Base-by-base conservation (phyloP, 768 basidiomycete genomes). In the Tylopilus vinaceipallidus region DNA sequence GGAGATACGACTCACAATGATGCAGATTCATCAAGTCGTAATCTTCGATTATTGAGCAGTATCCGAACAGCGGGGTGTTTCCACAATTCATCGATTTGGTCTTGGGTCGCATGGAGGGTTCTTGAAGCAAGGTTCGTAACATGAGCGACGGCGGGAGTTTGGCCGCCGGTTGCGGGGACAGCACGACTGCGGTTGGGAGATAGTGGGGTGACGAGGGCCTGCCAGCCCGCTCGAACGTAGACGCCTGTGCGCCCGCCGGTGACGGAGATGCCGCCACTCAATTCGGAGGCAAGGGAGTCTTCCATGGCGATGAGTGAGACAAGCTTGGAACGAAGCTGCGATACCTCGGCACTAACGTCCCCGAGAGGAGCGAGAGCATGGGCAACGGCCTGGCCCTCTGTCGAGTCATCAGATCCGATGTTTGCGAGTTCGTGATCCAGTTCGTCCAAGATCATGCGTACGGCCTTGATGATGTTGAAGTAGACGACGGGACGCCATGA, bases 401-500 rank as follows among this genome's bases (percentile, higher is more conserved):
- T 56, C 3, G 68, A 55, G n/a, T 59, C 36, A 16, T 68, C 66
- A 1, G 54, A 47, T 6, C 47, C 55, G 2, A 66, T 58, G 63
- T 64, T 61, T 34, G 72, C 60, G 55, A 80, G 74, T 57, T 83
- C 80, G 55, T 71, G 73, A 56, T 88, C 86, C 8, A 90, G 71
- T 57, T 88, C 86, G 49, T 83, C 79, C 44, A 91, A 76, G 40
- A 88, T 83, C 70, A 81, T 83, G 24, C 84, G 82, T 17, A 91
- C 71, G 42, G 87, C 88, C 62, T 83, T 85, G 75, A 92, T 80
- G 56, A 91, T 75, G 70, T 92, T 92, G 73, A 88, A 84, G 69
- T 88, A 89, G 26, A 92, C 83, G 26, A 91, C 82, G 3, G 86
- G 82, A 17, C 81, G 78, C 90, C 91, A 92, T 4, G 80, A 81